phyloP scores from a whole-genome alignment of 208 protist species.

The Tritrichomonas foetus region DNA sequence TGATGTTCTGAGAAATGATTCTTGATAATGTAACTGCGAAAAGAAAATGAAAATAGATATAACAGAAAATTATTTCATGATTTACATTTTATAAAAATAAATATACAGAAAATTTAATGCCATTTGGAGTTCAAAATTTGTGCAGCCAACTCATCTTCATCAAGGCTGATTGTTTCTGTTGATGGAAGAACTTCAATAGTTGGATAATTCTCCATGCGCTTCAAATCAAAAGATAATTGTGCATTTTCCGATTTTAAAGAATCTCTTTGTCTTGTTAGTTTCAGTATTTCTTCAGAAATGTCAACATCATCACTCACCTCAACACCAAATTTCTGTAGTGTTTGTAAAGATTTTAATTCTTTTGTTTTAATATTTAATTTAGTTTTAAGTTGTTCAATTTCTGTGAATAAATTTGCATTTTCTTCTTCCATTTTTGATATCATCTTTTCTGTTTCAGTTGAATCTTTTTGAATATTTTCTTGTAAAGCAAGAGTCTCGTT shows the following conservation, averaged over 20 bases:
- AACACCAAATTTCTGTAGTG: not conserved
- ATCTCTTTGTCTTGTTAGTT: not conserved
- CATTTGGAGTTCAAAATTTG: constrained; percentile 1
- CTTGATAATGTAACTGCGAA: too few relatives aligned
- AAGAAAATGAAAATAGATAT: too few relatives aligned
- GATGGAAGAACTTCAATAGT: not conserved
- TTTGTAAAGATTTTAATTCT: not conserved
- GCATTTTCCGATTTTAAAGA: constrained; percentile 6
- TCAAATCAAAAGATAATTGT: not conserved
- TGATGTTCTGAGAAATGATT: too few relatives aligned
- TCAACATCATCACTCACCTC: not conserved
- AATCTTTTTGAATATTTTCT: not conserved
- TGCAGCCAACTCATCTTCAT: constrained; percentile 18
- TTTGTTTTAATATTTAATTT: not conserved
- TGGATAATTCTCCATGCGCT: not conserved
- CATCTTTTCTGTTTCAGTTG: not conserved
- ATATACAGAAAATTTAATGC: too few relatives aligned
- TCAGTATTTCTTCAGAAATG: not conserved
- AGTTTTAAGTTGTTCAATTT: not conserved
- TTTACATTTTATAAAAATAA: too few relatives aligned
- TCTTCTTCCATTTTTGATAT: not conserved
- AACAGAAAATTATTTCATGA: too few relatives aligned
- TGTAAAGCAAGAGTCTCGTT: not conserved
- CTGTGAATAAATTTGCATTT: not conserved
- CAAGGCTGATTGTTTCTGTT: not conserved